Evolutionary conservation across 257 asterid species (phyloP), one percentile per base, ranked within the genome.

Genomic region (Petrea volubilis): DNA sequence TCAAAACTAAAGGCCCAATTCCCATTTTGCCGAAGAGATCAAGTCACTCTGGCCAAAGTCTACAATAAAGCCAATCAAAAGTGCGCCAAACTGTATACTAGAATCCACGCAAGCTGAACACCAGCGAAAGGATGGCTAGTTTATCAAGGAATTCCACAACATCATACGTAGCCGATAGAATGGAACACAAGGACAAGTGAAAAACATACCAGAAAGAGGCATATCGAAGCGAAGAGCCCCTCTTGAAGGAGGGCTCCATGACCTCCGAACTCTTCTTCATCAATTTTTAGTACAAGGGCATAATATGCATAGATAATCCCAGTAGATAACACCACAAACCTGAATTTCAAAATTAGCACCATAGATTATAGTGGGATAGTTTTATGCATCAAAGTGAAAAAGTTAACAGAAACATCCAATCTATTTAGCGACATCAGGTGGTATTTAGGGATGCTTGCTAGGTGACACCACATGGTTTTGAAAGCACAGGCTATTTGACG

Each of bases 261-360:
- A 63, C 99, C 99, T 34, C 99, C 99, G 57, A 86, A 89, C 28
- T 94, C 97, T 78, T 94, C 99, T 86, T 94, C 99, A 18, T 94
- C 99, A 20, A 94, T 56, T 79, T 91, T 89, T 53, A 94, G 86
- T 65, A 94, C 74, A 66, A 81, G 50, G 4, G 90, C 88, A 62
- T 94, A 94, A 73, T 94, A 94, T 59, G 89, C 96, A 60, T 91
- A 94, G 67, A 94, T 83, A 67, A 94, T 80, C 61, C 85, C 97
- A 40, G 97, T 81, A 12, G 99, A 91, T 67, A 94, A 69, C 49
- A 66, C 88, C 58, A 83, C 71, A 78, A 94, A 94, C 83, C 97
- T 94, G 88, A 44, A 71, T 29, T 36, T 18, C 46, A 41, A 68
- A 64, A 34, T 34, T 33, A 79, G 59, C 51, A 60, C 44, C 65